Evolutionary conservation across 257 asterid genomes (phyloP), one percentile per base, ranked within the genome.

Genomic region (Gentiana dahurica): DNA sequence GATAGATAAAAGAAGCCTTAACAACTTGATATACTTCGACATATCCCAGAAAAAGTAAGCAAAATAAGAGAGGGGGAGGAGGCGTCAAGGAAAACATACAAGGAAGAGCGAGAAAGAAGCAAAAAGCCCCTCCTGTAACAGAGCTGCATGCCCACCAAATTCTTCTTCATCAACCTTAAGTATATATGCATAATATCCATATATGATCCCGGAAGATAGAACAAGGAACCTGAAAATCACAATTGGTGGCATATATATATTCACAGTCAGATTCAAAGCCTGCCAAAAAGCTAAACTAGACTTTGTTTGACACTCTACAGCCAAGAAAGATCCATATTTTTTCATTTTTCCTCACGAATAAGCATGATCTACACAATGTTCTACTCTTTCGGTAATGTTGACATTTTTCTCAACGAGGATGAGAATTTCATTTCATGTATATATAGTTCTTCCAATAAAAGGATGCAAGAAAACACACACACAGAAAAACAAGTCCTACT

Each of bases 111-210:
- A 76, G 68, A 81, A 59, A 36, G 98, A 91, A 62, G 98, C 96
- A 51, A 91, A 91, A 51, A 87, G 83, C 1, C 98, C 98, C 79
- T 87, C 96, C 61, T 91, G 96, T 55, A 91, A 95, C 61, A 91
- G 96, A 11, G 90, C 85, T 53, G 81, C 89, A 34, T 91, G 98
- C 58, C 98, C 98, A 39, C 98, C 98, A 54, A 81, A 85, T 36
- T 91, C 96, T 71, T 91, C 98, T 81, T 91, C 98, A 15, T 91
- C 98, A 24, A 91, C 53, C 72, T 87, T 85, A 52, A 91, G 80
- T 59, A 91, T 66, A 60, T 74, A 50, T 4, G 86, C 83, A 57
- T 91, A 91, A 65, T 91, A 91, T 55, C 85, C 94, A 56, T 87
- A 91, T 60, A 91, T 77, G 60, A 91, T 73, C 57, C 80, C 95